Base-by-base conservation (phyloP, 2,329 filamentous ascomycete species). In the Neophaeococcomyces aloes region DNA sequence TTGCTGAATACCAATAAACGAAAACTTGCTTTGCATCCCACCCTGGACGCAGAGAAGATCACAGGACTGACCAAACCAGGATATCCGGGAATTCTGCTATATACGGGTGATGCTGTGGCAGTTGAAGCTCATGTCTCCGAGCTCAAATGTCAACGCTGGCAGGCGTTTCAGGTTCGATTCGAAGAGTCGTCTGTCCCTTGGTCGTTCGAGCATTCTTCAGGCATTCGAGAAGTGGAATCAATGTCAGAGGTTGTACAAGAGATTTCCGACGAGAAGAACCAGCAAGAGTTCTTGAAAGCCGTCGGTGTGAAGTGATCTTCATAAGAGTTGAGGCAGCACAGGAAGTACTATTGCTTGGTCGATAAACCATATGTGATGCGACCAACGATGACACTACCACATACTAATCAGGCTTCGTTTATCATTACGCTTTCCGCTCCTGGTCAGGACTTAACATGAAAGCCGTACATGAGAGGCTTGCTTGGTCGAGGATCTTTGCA, bases 21-120 rank as follows among this genome's bases (percentile, higher is more conserved):
- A n/a, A 54, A 54, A 38, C 45, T 54, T 15, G 52, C 50, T 3
- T 21, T 44, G 4, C 17, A 46, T 32, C 44, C 44, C 7, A 21
- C 29, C 3, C 2, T 18, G 10, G 14, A 38, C 3, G 29, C 44
- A n/a, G 14, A 18, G 3, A 13, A 38, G 29, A 27, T 44, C 36
- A 25, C 42, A 5, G 52, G 52, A n/a, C 18, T 54, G 23, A 49
- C 45, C 4, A 54, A 54, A 38, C 52, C 52, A 11, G 52, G 52
- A 7, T 51, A 51, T 34, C 52, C 52, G 3, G 52, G 52, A 2
- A 44, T 54, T 18, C 30, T 54, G 40, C 15, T 54, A 29, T 54
- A 48, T 42, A 49, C 48, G 10, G 52, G 52, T 17, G 29, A 40
- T 4, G 23, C 34, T 10, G 42, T 41, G 19, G 36, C 48, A 1